Evolutionary conservation across 2,329 filamentous ascomycete genomes (phyloP).

Genomic region (Fusarium longipes): DNA sequence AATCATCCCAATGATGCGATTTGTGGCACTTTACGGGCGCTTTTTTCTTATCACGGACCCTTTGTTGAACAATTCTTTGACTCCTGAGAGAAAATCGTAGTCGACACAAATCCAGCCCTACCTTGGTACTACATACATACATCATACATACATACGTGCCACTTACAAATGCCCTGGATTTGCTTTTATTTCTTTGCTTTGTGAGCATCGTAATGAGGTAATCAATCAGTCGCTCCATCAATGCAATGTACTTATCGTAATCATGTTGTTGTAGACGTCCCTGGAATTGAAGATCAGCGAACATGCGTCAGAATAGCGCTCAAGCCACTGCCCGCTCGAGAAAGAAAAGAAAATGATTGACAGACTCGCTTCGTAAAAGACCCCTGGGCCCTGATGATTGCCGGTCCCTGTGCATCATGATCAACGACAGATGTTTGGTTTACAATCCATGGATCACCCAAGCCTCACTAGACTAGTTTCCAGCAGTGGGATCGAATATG

Average conservation of each 20-base stretch:
- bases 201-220: neutral
- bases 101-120: constrained; percentile 1
- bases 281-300: neutral
- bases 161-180: neutral
- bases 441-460: neutral
- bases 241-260: neutral
- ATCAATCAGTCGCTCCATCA: neutral
- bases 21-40: constrained; percentile 29
- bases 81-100: neutral
- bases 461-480: neutral
- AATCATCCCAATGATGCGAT: constrained; percentile 22
- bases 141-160: constrained; percentile 1
- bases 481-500: neutral
- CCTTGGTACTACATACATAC: too few relatives aligned
- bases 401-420: neutral
- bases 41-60: neutral
- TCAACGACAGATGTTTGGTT: neutral
- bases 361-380: constrained; percentile 1
- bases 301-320: neutral
- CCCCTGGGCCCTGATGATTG: neutral
- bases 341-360: neutral
- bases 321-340: neutral
- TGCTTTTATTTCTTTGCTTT: constrained; percentile 20
- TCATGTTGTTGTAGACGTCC: neutral
- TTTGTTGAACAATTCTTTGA: neutral